Base-by-base conservation (phyloP, 2,329 filamentous ascomycete species). In the Xylariaceae sp. region DNA sequence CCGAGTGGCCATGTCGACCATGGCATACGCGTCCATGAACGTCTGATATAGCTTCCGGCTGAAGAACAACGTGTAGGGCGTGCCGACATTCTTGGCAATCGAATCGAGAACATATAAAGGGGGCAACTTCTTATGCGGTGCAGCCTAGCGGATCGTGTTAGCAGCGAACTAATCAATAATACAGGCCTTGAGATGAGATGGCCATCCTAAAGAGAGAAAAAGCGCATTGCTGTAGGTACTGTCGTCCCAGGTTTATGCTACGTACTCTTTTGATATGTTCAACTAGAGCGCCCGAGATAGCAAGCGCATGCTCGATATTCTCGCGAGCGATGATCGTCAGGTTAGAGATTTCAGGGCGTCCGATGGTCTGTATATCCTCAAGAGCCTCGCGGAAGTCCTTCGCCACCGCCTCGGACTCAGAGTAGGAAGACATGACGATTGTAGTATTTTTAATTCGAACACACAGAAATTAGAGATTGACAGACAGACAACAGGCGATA, bases 31-130 rank as follows among this genome's bases (percentile, higher is more conserved):
- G 69, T 95, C 90, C 92, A 97, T 97, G 72, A 96, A 99, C 3
- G 91, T 97, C 67, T 88, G 85, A 75, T 93, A 97, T 45, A 99
- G 84, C 70, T 93, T 93, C 47, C 90, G 88, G 55, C 92, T 91
- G 65, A 99, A 89, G 74, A 96, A 97, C 10, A 97, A 82, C 0
- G 93, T 97, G 75, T 99, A 99, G 6, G 94, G 94, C 0, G 93
- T 97, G 62, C 94, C 94, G 63, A 99, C 92, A 78, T 99, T 97
- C 76, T 99, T 99, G 72, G 96, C 92, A 62, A 99, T 93, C 13
- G 93, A 97, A 76, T 99, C 94, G 71, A 99, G 87, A 65, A 99
- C 90, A 76, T 97, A 99, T 34, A 99, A 82, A n/a, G 94, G 91
- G 15, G 94, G 92, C 2, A 99, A 80, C 72, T 97, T 99, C 74